These are phyloP conservation scores for Tolypocladium ovalisporum DNA, from an alignment of 2,329 filamentous ascomycete genomes.

Conservation along the genomic window DNA sequence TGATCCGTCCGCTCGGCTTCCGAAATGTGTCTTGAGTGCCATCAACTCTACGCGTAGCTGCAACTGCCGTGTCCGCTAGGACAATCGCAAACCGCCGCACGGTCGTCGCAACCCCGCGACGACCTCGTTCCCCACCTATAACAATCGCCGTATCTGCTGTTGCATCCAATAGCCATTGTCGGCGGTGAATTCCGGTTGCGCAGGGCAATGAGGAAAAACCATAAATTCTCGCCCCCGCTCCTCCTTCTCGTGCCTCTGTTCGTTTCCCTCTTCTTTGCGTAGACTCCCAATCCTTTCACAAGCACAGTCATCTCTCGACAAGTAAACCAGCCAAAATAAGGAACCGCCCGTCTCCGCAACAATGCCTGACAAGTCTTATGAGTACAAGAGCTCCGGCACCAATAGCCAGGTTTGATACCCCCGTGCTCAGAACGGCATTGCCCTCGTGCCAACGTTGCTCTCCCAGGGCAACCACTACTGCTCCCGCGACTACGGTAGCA, in stretches of 20 bases:
- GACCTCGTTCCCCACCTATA: neutral
- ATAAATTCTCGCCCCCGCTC: neutral
- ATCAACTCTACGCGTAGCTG: neutral
- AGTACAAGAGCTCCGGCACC: constrained; percentile 42
- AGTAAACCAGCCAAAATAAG: neutral
- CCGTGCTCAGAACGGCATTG: neutral
- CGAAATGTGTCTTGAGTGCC: neutral
- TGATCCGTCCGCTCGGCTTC: neutral
- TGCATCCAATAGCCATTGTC: neutral
- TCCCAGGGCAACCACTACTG: constrained; percentile 58
- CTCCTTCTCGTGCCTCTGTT: neutral
- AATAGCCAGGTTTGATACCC: constrained; percentile 44
- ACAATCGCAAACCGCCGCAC: neutral
- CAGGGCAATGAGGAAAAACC: neutral
- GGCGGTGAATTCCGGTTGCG: neutral
- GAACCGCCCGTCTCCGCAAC: neutral
- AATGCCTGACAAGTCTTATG: constrained; percentile 27
- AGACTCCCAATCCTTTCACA: neutral
- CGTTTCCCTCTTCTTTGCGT: neutral
- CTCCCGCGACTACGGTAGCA: constrained; percentile 49
- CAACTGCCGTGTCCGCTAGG: neutral
- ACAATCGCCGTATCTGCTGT: neutral
- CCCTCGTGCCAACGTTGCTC: neutral
- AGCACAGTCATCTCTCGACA: neutral
- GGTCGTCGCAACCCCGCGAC: neutral